These are phyloP conservation scores for Aureobasidium mangrovei DNA, from an alignment of 2,329 filamentous ascomycete genomes.

Conservation along the genomic window DNA sequence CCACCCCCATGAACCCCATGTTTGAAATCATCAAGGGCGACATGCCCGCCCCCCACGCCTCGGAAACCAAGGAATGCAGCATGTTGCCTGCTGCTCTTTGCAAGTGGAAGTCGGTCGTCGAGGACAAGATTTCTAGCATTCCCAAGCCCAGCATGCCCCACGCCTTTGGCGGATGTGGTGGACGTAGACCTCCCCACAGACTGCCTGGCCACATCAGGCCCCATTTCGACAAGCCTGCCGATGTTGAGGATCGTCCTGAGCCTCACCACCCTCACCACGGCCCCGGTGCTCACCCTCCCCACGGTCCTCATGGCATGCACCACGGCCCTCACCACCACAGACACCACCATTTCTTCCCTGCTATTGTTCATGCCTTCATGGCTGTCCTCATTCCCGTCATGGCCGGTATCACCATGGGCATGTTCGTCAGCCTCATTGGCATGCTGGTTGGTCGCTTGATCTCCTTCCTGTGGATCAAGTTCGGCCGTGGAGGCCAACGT, in stretches of 20 bases:
- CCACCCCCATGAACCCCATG: constrained; percentile 18
- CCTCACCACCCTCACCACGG: constrained; percentile 17
- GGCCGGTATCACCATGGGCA: constrained; percentile 59
- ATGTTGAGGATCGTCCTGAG: constrained; percentile 11
- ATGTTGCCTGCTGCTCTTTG: constrained; percentile 41
- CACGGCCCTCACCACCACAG: constrained; percentile 22
- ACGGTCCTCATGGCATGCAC: constrained; percentile 17
- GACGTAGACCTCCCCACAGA: constrained; percentile 15
- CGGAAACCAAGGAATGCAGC: constrained; percentile 26
- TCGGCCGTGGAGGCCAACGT: constrained; percentile 40
- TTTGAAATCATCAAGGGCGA: constrained; percentile 18
- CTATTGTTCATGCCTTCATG: constrained; percentile 45
- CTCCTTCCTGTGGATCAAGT: constrained; percentile 49
- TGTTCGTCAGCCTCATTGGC: constrained; percentile 57
- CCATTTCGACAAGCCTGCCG: constrained; percentile 11
- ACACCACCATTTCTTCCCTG: constrained; percentile 30
- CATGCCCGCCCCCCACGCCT: background rate
- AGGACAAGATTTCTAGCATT: constrained; percentile 34
- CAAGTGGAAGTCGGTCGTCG: constrained; percentile 46
- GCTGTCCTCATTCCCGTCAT: constrained; percentile 60
- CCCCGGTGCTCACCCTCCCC: constrained; percentile 7
- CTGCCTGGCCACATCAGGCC: constrained; percentile 23
- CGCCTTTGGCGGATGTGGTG: constrained; percentile 20
- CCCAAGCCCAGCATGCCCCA: constrained; percentile 24
- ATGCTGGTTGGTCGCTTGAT: constrained; percentile 57